These are phyloP conservation scores for Austropuccinia psidii DNA, from an alignment of 1,284 basidiomycete genomes.

Conservation along the genomic window DNA sequence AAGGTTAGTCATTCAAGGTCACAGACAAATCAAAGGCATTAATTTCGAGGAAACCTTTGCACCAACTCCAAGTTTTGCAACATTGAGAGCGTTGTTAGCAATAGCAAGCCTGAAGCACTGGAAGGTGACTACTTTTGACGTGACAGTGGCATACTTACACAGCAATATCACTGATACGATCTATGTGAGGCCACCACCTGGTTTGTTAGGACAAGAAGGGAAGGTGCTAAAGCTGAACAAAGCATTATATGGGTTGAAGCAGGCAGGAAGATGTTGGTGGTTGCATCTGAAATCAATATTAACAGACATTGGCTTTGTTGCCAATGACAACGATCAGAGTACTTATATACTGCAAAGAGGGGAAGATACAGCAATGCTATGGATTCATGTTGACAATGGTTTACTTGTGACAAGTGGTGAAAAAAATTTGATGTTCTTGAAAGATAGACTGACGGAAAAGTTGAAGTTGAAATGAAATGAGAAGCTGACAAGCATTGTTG, in stretches of 20 bases:
- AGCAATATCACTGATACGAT: not conserved
- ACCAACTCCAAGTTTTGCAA: not conserved
- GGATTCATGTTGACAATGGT: slow-evolving; percentile 5
- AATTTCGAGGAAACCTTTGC: not conserved
- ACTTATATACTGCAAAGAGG: not conserved
- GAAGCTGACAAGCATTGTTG: not conserved
- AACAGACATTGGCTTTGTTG: not conserved
- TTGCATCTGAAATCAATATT: not conserved
- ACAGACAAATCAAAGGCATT: not conserved
- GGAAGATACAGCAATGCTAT: not conserved
- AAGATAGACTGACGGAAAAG: not conserved
- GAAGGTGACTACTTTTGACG: not conserved
- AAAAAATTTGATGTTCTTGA: not conserved
- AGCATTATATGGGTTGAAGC: not conserved
- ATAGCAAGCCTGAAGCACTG: not conserved
- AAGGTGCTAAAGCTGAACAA: not conserved
- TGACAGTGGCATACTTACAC: not conserved
- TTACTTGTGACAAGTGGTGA: not conserved
- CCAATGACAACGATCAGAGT: not conserved
- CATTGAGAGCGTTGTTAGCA: not conserved
- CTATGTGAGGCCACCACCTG: not conserved
- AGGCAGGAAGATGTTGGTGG: not conserved
- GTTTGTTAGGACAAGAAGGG: not conserved
- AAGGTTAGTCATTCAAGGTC: not conserved
- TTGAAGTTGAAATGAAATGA: not conserved